Base-by-base conservation (phyloP, 2,329 filamentous ascomycete genomes). In the Hyphodiscus sp. region DNA sequence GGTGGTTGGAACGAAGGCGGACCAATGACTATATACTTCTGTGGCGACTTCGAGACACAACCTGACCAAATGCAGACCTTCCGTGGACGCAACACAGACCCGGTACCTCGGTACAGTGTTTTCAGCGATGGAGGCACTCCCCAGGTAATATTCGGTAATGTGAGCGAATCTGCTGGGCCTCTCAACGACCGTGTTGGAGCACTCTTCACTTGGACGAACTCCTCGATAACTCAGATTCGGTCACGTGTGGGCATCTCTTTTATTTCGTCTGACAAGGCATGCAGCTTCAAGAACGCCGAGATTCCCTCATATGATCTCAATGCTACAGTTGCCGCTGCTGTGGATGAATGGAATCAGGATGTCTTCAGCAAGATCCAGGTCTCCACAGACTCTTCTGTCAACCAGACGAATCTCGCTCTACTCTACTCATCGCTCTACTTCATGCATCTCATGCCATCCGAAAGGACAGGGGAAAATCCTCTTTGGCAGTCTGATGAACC, bases 391-490 rank as follows among this genome's bases (percentile, higher is more conserved):
- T 78, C 76, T 0, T 79, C 80, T 47, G 78, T 74, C 7, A 75
- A 85, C 61, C 64, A 67, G 15, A 76, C 74, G 0, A 83, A 80
- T 46, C 70, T 86, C 8, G 71, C 76, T 48, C 71, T 87, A 26
- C 71, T 89, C 2, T 89, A 89, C 69, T 80, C 80, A 0, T 83
- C 82, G 0, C 65, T 89, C 33, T 89, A 88, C 63, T 83, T 52
- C 19, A 57, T 57, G 55, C 51, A 57, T 49, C 29, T 57, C 10
- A 18, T 57, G 20, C 55, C 85, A 0, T 84, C 82, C 0, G 86
- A 88, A 64, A 80, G 83, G 56, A 86, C 83, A 0, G 83, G 82
- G 0, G 85, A 88, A 64, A 89, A 88, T 56, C 83, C 84, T 0
- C 68, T 75, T 0, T 88, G 85, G 84, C 64, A 70, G 1, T 83